Evolutionary conservation across 139 green algal species (phyloP), one percentile per base, ranked within the genome.

Genomic region (Desmodesmus armatus): DNA sequence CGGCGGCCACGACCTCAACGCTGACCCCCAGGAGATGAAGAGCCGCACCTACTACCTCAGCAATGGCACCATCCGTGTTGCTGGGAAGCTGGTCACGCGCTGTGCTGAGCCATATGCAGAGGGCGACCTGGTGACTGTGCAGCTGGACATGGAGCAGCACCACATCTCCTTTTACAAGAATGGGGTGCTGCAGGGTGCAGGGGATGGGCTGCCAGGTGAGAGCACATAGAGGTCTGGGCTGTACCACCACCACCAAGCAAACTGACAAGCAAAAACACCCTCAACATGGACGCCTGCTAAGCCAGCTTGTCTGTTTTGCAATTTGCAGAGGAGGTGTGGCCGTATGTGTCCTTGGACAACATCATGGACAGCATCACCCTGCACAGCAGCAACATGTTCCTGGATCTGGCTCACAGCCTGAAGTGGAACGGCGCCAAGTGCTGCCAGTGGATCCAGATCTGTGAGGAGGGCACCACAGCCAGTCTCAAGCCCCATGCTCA

Each of bases 301-400:
- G 47, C 47, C 47, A 21, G 47, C 7, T 55, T 55, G 47, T 55
- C 47, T 55, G 47, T 13, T 55, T 7, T 13, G 13, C 13, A 55
- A 55, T 35, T 29, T 55, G 62, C 87, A 93, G 91, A 94, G 71
- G 91, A 94, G 87, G 87, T 94, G 65, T 94, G 89, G 88, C 87
- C 91, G 0, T 94, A 94, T 86, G 83, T 94, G 47, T 94, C 91
- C 15, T 81, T 94, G 80, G 91, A 94, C 89, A 94, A 94, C 87
- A 91, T 94, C 83, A 94, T 94, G 91, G 91, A 94, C 86, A 91
- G 85, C 60, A 92, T 94, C 81, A 94, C 91, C 19, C 87, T 94
- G 80, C 91, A 94, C 86, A 89, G 80, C 47, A 88, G 74, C 85
- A 89, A 49, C 80, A 94, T 94, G 91, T 94, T 92, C 75, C 76